phyloP scores from a whole-genome alignment of 1,139 yeast genomes.

The Kluyveromyces marxianus region DNA sequence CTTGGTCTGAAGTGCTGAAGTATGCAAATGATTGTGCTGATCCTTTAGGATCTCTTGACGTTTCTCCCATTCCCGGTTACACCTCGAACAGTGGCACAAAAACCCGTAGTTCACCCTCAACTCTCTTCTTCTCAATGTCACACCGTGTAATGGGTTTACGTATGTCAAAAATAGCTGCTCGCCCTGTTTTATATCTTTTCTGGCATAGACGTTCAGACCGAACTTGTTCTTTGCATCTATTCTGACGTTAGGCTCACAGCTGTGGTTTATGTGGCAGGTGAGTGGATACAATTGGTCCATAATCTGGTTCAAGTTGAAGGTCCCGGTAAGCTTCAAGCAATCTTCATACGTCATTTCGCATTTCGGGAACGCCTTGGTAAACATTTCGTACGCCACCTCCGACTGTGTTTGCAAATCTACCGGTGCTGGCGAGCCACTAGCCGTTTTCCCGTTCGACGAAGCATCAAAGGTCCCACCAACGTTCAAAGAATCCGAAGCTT shows the following conservation, averaged over 20 bases:
- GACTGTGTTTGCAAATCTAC: slow-evolving; percentile 45
- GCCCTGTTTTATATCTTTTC: slow-evolving; percentile 49
- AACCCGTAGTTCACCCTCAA: slow-evolving; percentile 81
- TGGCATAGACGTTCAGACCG: slow-evolving; percentile 56
- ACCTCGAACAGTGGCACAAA: slow-evolving; percentile 59
- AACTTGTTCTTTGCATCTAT: slow-evolving; percentile 45
- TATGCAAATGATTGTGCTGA: background rate
- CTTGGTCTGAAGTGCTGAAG: background rate
- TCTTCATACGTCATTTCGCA: slow-evolving; percentile 38
- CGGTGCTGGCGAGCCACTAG: slow-evolving; percentile 6
- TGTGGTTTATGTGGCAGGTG: slow-evolving; percentile 71
- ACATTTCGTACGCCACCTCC: slow-evolving; percentile 47
- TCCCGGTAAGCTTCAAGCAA: slow-evolving; percentile 57
- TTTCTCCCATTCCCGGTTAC: slow-evolving; percentile 43
- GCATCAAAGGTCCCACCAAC: slow-evolving; percentile 48
- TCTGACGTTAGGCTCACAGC: slow-evolving; percentile 64
- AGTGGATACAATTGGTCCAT: slow-evolving; percentile 54
- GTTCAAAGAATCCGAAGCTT: slow-evolving; percentile 48
- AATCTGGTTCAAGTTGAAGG: slow-evolving; percentile 65
- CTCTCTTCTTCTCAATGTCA: slow-evolving; percentile 57
- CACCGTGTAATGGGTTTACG: slow-evolving; percentile 59
- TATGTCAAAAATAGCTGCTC: slow-evolving; percentile 68
- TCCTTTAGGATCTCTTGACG: background rate
- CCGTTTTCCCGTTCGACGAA: slow-evolving; percentile 2
- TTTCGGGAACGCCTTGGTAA: slow-evolving; percentile 45